These are phyloP conservation scores for Penicillium silybi DNA, from an alignment of 495 filamentous ascomycete species.

Conservation along the genomic window DNA sequence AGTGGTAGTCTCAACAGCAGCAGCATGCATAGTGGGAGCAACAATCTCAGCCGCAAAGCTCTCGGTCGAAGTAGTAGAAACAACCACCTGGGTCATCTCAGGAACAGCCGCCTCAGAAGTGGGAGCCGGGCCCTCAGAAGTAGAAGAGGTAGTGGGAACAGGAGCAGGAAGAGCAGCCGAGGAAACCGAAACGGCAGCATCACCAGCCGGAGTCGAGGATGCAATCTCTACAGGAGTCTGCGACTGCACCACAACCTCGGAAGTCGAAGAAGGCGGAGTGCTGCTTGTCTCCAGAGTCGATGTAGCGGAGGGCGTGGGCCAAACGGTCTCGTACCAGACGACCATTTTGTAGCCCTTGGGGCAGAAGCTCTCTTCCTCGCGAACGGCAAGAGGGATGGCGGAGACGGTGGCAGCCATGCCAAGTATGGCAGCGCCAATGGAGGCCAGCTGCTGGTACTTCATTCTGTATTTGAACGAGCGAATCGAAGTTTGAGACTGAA, in stretches of 20 bases:
- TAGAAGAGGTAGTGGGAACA: constrained; percentile 2
- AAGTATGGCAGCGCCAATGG: constrained; percentile 27
- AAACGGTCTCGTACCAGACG: constrained; percentile 22
- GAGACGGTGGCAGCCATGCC: constrained; percentile 28
- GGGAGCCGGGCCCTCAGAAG: not conserved
- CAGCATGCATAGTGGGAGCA: constrained; percentile 4
- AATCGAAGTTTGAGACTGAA: not conserved
- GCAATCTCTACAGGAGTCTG: not conserved
- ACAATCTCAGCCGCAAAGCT: constrained; percentile 1
- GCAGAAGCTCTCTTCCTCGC: constrained; percentile 21
- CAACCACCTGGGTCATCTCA: constrained; percentile 11
- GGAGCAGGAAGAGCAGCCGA: not conserved
- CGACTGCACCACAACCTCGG: not conserved
- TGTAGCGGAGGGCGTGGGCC: constrained; percentile 20
- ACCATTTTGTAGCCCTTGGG: constrained; percentile 28
- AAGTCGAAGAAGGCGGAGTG: not conserved
- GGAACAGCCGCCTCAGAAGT: constrained; percentile 3
- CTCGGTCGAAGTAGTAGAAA: constrained; percentile 2
- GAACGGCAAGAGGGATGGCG: constrained; percentile 19
- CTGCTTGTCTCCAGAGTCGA: constrained; percentile 7
- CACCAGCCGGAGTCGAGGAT: constrained; percentile 4
- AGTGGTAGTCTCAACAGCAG: constrained; percentile 4
- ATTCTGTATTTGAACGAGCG: constrained; percentile 12
- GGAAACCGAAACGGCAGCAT: constrained; percentile 1
- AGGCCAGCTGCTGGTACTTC: constrained; percentile 33